Evolutionary conservation across 176 grass and related monocot species (phyloP).

Genomic region (Poa pratensis): DNA sequence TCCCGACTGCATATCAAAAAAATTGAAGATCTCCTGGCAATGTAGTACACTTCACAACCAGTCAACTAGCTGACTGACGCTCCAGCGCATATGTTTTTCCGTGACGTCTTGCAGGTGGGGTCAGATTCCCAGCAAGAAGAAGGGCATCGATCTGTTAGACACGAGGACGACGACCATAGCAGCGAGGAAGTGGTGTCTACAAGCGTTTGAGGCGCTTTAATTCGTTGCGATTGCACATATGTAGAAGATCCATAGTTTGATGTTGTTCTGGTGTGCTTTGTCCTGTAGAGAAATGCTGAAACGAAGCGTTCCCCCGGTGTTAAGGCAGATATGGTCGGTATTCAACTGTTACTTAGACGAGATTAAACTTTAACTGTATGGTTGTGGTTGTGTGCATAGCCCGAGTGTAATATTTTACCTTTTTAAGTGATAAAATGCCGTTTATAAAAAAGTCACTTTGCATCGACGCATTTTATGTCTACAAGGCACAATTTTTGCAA

Average conservation of each 20-base stretch:
- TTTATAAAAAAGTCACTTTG: too few relatives aligned
- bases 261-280: background rate
- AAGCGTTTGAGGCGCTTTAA: conserved; percentile 29
- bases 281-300: conserved; percentile 5
- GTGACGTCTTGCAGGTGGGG: conserved; percentile 10
- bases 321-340: background rate
- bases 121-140: background rate
- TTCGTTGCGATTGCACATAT: conserved; percentile 1
- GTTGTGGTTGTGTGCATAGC: too few relatives aligned
- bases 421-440: too few relatives aligned
- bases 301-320: background rate
- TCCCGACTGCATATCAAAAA: background rate
- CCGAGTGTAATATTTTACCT: too few relatives aligned
- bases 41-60: background rate
- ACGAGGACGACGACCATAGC: background rate
- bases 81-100: background rate
- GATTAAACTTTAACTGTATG: background rate
- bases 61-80: background rate
- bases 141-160: background rate
- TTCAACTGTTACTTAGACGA: background rate
- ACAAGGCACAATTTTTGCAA: too few relatives aligned
- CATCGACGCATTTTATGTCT: too few relatives aligned
- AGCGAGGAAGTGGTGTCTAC: conserved; percentile 25
- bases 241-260: background rate
- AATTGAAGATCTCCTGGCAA: background rate